phyloP scores from a whole-genome alignment of 768 basidiomycete species.

The Pleurotus djamor region DNA sequence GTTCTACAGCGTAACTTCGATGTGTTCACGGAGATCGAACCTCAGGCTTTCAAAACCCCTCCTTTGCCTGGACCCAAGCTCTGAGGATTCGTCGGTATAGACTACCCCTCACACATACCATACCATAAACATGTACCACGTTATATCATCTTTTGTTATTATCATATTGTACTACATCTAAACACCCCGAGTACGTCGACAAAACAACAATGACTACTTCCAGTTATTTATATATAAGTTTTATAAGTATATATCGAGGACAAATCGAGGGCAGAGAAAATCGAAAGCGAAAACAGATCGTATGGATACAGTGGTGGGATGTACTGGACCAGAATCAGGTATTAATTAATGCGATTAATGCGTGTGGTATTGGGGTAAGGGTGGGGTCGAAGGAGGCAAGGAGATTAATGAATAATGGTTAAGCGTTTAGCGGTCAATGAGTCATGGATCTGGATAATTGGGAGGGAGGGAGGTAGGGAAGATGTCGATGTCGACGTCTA shows the following conservation, averaged over 20 bases:
- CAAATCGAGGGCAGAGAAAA: neutral
- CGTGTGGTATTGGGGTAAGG: too few species aligned
- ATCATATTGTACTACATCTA: neutral
- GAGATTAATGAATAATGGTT: neutral
- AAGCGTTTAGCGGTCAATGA: too few species aligned
- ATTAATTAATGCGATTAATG: too few species aligned
- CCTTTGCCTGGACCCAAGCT: conserved; percentile 24
- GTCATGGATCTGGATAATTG: too few species aligned
- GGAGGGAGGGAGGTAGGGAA: too few species aligned
- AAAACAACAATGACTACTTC: too few species aligned
- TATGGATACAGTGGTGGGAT: too few species aligned
- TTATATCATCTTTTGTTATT: neutral
- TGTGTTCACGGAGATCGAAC: conserved; percentile 54
- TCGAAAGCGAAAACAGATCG: neutral
- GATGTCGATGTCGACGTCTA: conserved; percentile 16
- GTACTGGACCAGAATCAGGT: too few species aligned
- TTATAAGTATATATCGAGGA: neutral
- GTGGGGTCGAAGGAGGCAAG: neutral
- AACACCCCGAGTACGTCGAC: neutral
- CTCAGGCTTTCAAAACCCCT: conserved; percentile 20
- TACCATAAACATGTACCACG: neutral
- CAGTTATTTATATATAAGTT: too few species aligned
- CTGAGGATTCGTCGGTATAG: neutral
- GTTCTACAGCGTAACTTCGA: conserved; percentile 62
- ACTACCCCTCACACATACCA: neutral